These are phyloP conservation scores for Cenchrus fungigraminus DNA, from an alignment of 176 grass and related monocot species.

Conservation along the genomic window DNA sequence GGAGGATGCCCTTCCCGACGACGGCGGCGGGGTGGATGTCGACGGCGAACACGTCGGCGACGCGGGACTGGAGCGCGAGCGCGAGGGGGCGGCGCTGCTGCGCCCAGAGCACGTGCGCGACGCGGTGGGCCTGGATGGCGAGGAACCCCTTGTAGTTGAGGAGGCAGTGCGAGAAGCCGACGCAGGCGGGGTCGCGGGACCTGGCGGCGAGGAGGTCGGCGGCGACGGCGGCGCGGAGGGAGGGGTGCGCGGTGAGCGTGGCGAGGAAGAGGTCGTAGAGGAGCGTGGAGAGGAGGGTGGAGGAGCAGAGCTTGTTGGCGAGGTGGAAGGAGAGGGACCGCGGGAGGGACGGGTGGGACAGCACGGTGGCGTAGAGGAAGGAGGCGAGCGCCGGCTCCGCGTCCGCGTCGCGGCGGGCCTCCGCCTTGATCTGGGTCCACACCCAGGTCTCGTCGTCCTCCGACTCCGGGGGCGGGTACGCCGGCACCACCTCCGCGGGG, in stretches of 20 bases:
- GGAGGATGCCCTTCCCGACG: slow-evolving; percentile 84
- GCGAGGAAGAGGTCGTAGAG: slow-evolving; percentile 94
- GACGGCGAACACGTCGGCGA: slow-evolving; percentile 92
- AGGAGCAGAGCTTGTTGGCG: slow-evolving; percentile 97
- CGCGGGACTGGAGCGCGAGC: slow-evolving; percentile 82
- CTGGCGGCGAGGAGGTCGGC: slow-evolving; percentile 87
- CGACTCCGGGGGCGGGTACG: slow-evolving; percentile 83
- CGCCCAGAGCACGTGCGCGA: slow-evolving; percentile 78
- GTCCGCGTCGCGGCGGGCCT: slow-evolving; percentile 81
- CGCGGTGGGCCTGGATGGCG: slow-evolving; percentile 91
- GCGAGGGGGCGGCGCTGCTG: slow-evolving; percentile 77
- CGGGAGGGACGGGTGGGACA: slow-evolving; percentile 85
- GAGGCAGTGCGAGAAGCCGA: slow-evolving; percentile 85
- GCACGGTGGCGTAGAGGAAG: slow-evolving; percentile 94
- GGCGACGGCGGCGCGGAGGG: slow-evolving; percentile 59
- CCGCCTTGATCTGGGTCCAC: slow-evolving; percentile 92
- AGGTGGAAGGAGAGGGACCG: slow-evolving; percentile 96
- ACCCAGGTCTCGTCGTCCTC: slow-evolving; percentile 85
- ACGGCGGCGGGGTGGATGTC: slow-evolving; percentile 91
- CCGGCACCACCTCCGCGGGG: slow-evolving; percentile 51
- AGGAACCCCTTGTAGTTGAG: slow-evolving; percentile 99
- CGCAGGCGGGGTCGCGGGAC: slow-evolving; percentile 82
- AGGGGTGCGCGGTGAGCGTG: slow-evolving; percentile 60
- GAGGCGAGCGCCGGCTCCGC: slow-evolving; percentile 84
- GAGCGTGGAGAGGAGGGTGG: slow-evolving; percentile 85